Conservation (phyloP, 164 flowering plant genomes). For the Annona cherimola region DNA sequence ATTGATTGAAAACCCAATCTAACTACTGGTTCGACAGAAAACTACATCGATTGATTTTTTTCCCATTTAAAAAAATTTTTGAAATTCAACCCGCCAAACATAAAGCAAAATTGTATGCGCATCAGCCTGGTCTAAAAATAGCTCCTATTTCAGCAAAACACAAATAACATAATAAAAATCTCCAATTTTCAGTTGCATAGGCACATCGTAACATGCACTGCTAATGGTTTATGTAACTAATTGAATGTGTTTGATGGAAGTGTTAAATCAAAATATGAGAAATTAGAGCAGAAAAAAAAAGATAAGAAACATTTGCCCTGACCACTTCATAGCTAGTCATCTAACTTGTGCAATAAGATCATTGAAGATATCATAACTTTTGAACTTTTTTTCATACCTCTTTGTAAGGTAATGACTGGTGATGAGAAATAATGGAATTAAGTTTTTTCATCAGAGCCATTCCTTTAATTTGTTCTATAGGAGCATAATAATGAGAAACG, state of each 20-base stretch:
- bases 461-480: slow-evolving; percentile 24
- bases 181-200: too few relatives aligned
- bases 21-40: too few relatives aligned
- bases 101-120: too few relatives aligned
- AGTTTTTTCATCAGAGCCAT: slow-evolving; percentile 29
- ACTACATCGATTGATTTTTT: too few relatives aligned
- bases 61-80: too few relatives aligned
- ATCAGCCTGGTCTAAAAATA: too few relatives aligned
- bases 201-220: not conserved
- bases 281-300: not conserved
- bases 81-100: too few relatives aligned
- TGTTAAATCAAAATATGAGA: not conserved
- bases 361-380: not conserved
- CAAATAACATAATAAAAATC: too few relatives aligned
- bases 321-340: not conserved
- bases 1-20: too few relatives aligned
- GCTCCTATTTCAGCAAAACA: too few relatives aligned
- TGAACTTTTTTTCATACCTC: slow-evolving; percentile 20
- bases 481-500: slow-evolving; percentile 34
- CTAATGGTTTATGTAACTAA: not conserved
- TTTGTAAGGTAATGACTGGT: slow-evolving; percentile 38
- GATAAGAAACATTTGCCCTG: not conserved
- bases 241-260: too few relatives aligned
- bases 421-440: slow-evolving; percentile 29
- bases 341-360: not conserved